Evolutionary conservation across 257 asterid species (phyloP), one percentile per base, ranked within the genome.

Genomic region (Nicotiana tomentosiformis): DNA sequence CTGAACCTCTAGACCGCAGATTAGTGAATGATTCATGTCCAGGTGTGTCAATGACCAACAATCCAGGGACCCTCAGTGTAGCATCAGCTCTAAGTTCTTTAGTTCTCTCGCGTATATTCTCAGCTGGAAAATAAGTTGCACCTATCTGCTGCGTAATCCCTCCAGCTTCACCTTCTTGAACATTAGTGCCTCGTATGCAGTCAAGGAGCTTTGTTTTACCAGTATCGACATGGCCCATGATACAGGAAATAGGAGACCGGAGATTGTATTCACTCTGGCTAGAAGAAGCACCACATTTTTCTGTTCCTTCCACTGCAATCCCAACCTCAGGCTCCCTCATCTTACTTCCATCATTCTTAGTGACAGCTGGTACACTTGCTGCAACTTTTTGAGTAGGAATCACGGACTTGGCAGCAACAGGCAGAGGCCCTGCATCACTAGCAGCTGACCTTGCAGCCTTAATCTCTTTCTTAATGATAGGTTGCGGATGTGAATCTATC

Each of bases 121-220:
- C 97, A 49, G 99, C 95, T 29, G 99, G 99, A 86, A 95, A 93
- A 88, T 95, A 95, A 43, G 99, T 95, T 4, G 99, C 98, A 77
- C 99, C 98, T 87, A 95, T 95, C 85, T 95, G 99, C 85, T 95
- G 99, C 30, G 97, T 95, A 86, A 95, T 95, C 67, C 99, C 99
- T 84, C 99, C 99, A 82, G 99, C 99, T 90, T 95, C 99, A 51
- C 99, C 99, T 90, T 94, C 99, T 90, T 95, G 99, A 87, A 95
- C 99, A 87, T 94, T 92, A 81, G 98, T 94, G 53, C 99, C 98
- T 84, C 99, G 87, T 84, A 95, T 93, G 88, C 98, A 95, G 80
- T 94, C 99, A 69, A 95, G 98, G 81, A 95, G 87, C 89, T 94
- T 94, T 20, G 99, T 95, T 86, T 95, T 95, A 69, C 99, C 99